These are phyloP conservation scores for Picochlorum sp. DNA, from an alignment of 139 green algal genomes.

Conservation along the genomic window DNA sequence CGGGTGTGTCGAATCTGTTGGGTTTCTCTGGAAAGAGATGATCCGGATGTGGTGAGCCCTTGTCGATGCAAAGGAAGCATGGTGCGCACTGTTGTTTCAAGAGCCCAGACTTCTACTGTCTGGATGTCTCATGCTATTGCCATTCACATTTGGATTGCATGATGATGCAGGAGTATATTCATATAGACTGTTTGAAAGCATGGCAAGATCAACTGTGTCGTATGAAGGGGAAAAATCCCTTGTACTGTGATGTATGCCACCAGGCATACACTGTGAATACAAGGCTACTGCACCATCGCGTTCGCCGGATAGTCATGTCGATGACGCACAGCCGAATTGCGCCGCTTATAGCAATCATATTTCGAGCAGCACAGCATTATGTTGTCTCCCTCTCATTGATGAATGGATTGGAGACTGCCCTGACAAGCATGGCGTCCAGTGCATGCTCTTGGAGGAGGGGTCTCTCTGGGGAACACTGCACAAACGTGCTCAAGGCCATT, in stretches of 20 bases:
- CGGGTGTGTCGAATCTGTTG: conserved; percentile 13
- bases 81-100: background rate
- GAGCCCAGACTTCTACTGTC: background rate
- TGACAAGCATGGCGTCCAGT: background rate
- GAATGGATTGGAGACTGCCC: background rate
- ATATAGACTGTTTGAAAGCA: conserved; percentile 1
- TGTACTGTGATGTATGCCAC: conserved; percentile 9
- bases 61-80: conserved; percentile 11
- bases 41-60: conserved; percentile 1
- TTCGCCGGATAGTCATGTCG: background rate
- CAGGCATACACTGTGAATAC: background rate
- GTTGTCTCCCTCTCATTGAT: conserved; percentile 1
- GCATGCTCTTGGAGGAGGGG: background rate
- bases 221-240: background rate
- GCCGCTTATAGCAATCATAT: background rate
- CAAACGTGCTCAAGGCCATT: too few species aligned
- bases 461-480: too few species aligned
- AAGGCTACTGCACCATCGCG: background rate
- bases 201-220: conserved; percentile 4
- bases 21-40: background rate
- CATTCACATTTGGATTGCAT: background rate
- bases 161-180: conserved; percentile 1
- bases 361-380: background rate
- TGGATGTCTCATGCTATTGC: too few species aligned
- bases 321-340: background rate